phyloP scores from a whole-genome alignment of 768 basidiomycete species.

The Boletus bicolor region DNA sequence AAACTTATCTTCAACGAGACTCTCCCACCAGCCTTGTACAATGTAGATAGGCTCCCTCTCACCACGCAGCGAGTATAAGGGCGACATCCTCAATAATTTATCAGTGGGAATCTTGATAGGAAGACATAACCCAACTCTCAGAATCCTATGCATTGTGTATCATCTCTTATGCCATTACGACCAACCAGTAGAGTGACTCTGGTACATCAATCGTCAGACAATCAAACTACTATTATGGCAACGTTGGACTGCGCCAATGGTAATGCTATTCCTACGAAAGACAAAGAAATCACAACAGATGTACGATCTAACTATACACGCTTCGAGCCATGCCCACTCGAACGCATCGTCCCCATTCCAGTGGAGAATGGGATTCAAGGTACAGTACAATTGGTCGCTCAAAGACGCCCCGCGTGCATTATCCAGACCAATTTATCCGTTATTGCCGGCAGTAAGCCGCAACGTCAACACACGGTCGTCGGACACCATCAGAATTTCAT shows the following conservation, averaged over 20 bases:
- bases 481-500: constrained; percentile 87
- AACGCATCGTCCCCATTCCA: constrained; percentile 10
- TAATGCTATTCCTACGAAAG: constrained; percentile 5
- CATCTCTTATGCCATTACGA: too few relatives aligned
- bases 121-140: too few relatives aligned
- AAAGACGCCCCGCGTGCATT: neutral
- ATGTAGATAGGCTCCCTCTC: too few relatives aligned
- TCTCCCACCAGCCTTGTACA: too few relatives aligned
- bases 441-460: constrained; percentile 42
- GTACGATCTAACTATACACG: constrained; percentile 27
- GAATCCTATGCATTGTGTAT: too few relatives aligned
- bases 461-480: constrained; percentile 82
- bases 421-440: constrained; percentile 8
- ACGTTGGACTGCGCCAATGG: neutral
- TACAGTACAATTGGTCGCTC: constrained; percentile 7
- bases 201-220: too few relatives aligned
- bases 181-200: too few relatives aligned
- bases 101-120: too few relatives aligned
- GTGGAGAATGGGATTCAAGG: constrained; percentile 14
- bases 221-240: too few relatives aligned
- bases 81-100: too few relatives aligned
- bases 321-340: constrained; percentile 2
- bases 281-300: constrained; percentile 28
- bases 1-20: too few relatives aligned
- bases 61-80: too few relatives aligned